Evolutionary conservation across 1,284 basidiomycete genomes (phyloP).

Genomic region (Leucoagaricus sp.): DNA sequence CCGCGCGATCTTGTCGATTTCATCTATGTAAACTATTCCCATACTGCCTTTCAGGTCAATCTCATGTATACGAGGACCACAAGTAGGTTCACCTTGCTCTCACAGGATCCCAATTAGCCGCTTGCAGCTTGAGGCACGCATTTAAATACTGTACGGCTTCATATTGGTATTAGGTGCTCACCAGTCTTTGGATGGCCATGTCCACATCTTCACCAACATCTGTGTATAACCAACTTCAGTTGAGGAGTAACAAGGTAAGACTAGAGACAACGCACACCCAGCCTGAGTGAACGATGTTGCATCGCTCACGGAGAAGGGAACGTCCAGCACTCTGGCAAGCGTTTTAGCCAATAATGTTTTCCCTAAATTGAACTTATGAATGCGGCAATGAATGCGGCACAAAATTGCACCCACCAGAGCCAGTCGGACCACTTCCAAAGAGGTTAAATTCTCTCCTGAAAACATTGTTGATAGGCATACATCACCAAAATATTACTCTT

Average conservation of each 20-base stretch:
- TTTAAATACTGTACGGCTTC: no score
- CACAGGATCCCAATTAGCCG: conserved; percentile 84
- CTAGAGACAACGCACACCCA: conserved; percentile 63
- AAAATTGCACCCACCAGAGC: conserved; percentile 57
- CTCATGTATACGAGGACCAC: no score
- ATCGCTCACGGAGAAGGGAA: conserved; percentile 88
- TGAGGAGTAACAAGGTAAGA: not conserved
- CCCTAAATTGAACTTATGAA: conserved; percentile 41
- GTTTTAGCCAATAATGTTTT: conserved; percentile 89
- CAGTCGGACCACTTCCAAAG: conserved; percentile 71
- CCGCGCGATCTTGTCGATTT: conserved; percentile 91
- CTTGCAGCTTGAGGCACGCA: no score
- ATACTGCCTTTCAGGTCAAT: conserved; percentile 52
- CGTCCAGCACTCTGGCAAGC: conserved; percentile 83
- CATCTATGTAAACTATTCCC: conserved; percentile 96
- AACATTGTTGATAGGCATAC: conserved; percentile 42
- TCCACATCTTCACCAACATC: conserved; percentile 97
- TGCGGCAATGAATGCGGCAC: not conserved
- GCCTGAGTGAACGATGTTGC: conserved; percentile 86
- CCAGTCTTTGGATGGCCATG: conserved; percentile 82
- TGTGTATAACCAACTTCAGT: conserved; percentile 31
- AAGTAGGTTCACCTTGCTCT: conserved; percentile 59
- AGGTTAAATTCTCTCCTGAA: conserved; percentile 9
- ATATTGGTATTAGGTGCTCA: conserved; percentile 31
- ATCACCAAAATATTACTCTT: conserved; percentile 93